These are phyloP conservation scores for Marvania coccoides DNA, from an alignment of 139 green algal genomes.

Conservation along the genomic window DNA sequence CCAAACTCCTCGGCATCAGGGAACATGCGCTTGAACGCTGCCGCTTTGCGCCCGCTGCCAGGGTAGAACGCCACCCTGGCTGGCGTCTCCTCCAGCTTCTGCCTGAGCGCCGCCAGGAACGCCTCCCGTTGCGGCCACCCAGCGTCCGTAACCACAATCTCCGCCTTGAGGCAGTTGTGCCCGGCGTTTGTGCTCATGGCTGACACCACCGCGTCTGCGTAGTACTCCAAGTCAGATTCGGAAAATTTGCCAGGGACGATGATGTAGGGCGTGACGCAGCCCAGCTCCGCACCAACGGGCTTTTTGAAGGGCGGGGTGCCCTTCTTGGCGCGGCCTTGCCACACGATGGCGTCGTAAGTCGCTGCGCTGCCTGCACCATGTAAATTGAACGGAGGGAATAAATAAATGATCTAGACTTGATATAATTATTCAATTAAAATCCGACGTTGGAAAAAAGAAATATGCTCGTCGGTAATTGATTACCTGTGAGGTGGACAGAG, in stretches of 20 bases:
- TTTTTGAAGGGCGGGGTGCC: conserved; percentile 11
- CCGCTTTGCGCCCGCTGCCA: conserved; percentile 13
- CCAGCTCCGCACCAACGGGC: conserved; percentile 65
- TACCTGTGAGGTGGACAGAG: conserved; percentile 65
- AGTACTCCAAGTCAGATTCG: conserved; percentile 57
- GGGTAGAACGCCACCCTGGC: conserved; percentile 56
- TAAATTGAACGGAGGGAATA: too few species aligned
- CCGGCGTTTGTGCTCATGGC: conserved; percentile 56
- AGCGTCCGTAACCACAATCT: conserved; percentile 63
- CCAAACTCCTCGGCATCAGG: conserved; percentile 29
- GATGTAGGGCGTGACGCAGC: conserved; percentile 80
- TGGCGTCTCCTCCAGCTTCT: conserved; percentile 11
- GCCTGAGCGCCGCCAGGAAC: conserved; percentile 50
- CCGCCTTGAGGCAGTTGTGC: conserved; percentile 73
- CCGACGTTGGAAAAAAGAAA: too few species aligned
- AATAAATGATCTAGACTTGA: too few species aligned
- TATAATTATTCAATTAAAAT: too few species aligned
- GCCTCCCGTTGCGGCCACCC: conserved; percentile 56
- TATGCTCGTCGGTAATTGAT: too few species aligned
- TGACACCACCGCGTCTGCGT: conserved; percentile 50
- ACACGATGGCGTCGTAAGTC: conserved; percentile 79
- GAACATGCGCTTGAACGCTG: conserved; percentile 33
- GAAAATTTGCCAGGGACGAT: conserved; percentile 61
- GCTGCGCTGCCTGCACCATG: conserved; percentile 36
- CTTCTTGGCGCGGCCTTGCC: conserved; percentile 33